Base-by-base conservation (phyloP, 495 filamentous ascomycete species). In the Neurospora sp. region DNA sequence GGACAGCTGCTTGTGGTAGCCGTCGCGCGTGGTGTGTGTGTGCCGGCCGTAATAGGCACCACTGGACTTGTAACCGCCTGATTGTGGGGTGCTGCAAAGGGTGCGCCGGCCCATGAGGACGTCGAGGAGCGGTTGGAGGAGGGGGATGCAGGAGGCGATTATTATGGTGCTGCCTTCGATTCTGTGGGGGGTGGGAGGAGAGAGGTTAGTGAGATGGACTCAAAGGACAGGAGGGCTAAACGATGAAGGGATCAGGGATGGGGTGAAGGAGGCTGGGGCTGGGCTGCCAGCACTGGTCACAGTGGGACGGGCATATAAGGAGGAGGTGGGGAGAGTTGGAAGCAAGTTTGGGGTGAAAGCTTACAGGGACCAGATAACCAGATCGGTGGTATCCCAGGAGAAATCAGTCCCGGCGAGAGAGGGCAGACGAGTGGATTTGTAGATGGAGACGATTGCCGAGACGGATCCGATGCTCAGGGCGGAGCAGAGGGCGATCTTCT, bases 61-160 rank as follows among this genome's bases (percentile, higher is more conserved):
- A 23, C 46, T 54, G 48, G 48, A 59, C 23, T 62, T 62, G 54
- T 62, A 62, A 0, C 54, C 12, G 27, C 27, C 14, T 62, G 54
- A 35, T 35, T 31, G 5, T 0, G 54, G 54, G 12, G 54, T 62
- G 27, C 54, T 62, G 54, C 54, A 62, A 14, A 62, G 54, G 27
- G 54, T 62, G 23, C 54, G 27, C 5, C 54, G 23, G 12, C 54
- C 54, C 54, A 62, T 27, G 27, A 62, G 12, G 27, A 62, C 54
- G 27, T 86, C 83, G 72, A 81, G 74, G 0, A 88, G 71, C 0
- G 86, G 86, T 39, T 81, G 75, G 3, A 87, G 78, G 62, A 85
- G 79, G 8, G 85, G 85, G 69, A 88, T 84, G 75, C 83, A 86
- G 37, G 84, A 81, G 16, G 85, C 85, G 40, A 86, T 83, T 73